Evolutionary conservation across 768 basidiomycete species (phyloP).

Genomic region (Hygrophoropsis aurantiaca): DNA sequence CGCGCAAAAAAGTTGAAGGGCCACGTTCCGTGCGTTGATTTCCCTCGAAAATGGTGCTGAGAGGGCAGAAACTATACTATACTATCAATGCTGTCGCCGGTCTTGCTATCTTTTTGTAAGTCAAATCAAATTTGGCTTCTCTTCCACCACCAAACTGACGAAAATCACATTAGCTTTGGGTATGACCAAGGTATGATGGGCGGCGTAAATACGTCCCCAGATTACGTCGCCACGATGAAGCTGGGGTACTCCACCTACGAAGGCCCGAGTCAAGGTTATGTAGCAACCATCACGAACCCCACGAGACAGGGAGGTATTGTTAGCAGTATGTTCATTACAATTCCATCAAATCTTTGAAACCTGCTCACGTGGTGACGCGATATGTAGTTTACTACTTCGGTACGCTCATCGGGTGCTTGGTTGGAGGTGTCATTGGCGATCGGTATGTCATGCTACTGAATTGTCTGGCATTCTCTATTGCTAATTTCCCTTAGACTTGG

Average conservation of each 20-base stretch:
- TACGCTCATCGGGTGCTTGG: constrained; percentile 39
- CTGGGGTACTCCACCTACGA: constrained; percentile 39
- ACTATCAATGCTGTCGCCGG: constrained; percentile 30
- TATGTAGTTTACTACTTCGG: constrained; percentile 41
- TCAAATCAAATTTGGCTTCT: background rate
- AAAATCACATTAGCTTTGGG: constrained; percentile 38
- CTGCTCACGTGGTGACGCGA: background rate
- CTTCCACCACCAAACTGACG: background rate
- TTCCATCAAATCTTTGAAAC: background rate
- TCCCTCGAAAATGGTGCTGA: constrained; percentile 4
- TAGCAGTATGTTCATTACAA: constrained; percentile 29
- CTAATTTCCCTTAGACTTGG: constrained; percentile 38
- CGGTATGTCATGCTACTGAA: background rate
- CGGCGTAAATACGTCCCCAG: constrained; percentile 45
- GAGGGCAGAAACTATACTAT: constrained; percentile 25
- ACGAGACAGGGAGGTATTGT: constrained; percentile 46
- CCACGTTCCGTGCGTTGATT: too few species aligned
- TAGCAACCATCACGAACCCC: constrained; percentile 42
- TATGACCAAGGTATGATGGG: constrained; percentile 52
- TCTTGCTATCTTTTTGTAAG: constrained; percentile 32
- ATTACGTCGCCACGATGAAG: constrained; percentile 42
- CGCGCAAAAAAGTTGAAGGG: too few species aligned
- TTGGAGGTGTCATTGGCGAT: constrained; percentile 42
- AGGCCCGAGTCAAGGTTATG: constrained; percentile 41
- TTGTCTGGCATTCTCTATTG: too few species aligned